Conservation (phyloP, 805 yeast species). For the Aciculoconidium aculeatum region DNA sequence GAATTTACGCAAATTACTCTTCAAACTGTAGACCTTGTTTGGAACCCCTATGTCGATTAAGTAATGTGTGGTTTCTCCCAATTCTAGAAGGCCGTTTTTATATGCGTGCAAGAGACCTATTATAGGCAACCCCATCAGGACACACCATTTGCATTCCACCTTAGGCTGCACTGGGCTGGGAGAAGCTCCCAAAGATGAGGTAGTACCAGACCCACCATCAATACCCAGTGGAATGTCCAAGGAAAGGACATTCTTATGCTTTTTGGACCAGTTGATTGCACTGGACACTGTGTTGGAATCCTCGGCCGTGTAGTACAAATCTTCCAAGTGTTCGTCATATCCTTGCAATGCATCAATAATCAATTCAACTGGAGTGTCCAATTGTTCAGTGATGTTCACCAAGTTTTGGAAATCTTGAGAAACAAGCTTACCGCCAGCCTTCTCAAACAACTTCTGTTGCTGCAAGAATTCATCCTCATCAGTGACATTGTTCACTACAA, state of each 20-base stretch:
- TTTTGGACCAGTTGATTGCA: slow-evolving; percentile 66
- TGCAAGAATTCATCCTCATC: slow-evolving; percentile 39
- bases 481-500: slow-evolving; percentile 29
- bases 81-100: slow-evolving; percentile 45
- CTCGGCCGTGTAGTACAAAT: slow-evolving; percentile 35
- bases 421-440: slow-evolving; percentile 62
- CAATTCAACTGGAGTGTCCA: slow-evolving; percentile 73
- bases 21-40: slow-evolving; percentile 40
- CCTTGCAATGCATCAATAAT: slow-evolving; percentile 85
- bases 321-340: slow-evolving; percentile 62
- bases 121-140: slow-evolving; percentile 70
- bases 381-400: slow-evolving; percentile 34
- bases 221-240: slow-evolving; percentile 79
- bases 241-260: slow-evolving; percentile 47
- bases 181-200: slow-evolving; percentile 14
- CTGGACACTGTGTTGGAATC: slow-evolving; percentile 34
- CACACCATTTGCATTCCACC: slow-evolving; percentile 50
- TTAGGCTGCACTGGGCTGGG: slow-evolving; percentile 13
- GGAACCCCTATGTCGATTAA: slow-evolving; percentile 73
- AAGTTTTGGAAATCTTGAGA: slow-evolving; percentile 28
- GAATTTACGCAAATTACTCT: slow-evolving; percentile 38
- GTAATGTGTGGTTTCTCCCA: slow-evolving; percentile 49
- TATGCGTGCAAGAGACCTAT: slow-evolving; percentile 58
- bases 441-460: slow-evolving; percentile 52
- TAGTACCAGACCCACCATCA: slow-evolving; percentile 73